Base-by-base conservation (phyloP, 208 protist species). In the Polymyxa betae region DNA sequence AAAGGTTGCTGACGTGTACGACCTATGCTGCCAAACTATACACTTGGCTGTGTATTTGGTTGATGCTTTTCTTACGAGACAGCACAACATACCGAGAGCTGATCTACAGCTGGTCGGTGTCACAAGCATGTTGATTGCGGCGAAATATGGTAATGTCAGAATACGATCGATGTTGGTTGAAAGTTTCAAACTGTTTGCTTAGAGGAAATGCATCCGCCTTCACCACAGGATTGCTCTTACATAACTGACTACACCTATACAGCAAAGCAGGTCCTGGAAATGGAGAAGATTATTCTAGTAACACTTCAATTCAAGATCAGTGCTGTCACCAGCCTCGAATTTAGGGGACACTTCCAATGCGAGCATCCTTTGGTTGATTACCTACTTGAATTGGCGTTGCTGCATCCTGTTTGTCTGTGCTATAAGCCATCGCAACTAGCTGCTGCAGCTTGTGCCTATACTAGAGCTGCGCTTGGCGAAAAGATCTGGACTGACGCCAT, bases 191-290 rank as follows among this genome's bases (percentile, higher is more conserved):
- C 16, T 16, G 54, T 66, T 29, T 29, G 29, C 16, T 16, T 66
- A 66, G 72, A 82, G 72, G 72, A 82, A n/a, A 82, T 82, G 12
- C 72, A 82, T 43, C 72, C 72, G 16, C 72, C n/a, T 35, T 5
- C 5, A 20, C 35, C 72, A 5, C 5, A 82, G 12, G 72, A 82
- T n/a, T 82, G n/a, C n/a, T 82, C 72, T 20, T 82, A 82, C 72
- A 82, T 82, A 5, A 82, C 72, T n/a, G 72, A 82, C n/a, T 43
- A 82, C 72, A 82, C 72, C 16, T 82, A 82, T n/a, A 82, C 72
- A 43, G 40, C 72, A 43, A 5, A 82, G n/a, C 72, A 82, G n/a
- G 72, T 82, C n/a, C 72, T 82, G 72, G n/a, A 12, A 5, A 82
- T 82, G 72, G 72, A 82, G n/a, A 5, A 82, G 72, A 5, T 5